A percentile compares a stretch with the other conserved stretches of the same genome.
phyloP scores from a whole-genome alignment of 2,329 filamentous ascomycete genomes.

The Leptographium galeiforme region DNA sequence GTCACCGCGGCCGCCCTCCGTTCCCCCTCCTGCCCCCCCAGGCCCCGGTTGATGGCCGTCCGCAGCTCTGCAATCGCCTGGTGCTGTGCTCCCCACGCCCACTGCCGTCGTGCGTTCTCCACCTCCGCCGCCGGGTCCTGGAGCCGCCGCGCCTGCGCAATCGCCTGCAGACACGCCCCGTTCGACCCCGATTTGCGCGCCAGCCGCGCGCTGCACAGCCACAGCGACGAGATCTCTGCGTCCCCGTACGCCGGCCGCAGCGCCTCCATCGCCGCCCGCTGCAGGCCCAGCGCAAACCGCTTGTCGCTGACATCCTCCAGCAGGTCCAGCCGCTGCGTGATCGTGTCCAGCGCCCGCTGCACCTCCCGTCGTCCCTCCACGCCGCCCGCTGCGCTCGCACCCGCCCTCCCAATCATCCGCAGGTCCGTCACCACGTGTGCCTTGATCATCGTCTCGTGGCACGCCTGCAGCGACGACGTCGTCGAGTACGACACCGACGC shows the following conservation, averaged over 20 bases:
- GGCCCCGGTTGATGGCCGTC: slow-evolving; percentile 50
- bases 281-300: slow-evolving; percentile 77
- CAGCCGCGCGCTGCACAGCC: slow-evolving; percentile 73
- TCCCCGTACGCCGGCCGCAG: slow-evolving; percentile 55
- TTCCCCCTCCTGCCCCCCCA: background rate
- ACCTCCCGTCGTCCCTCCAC: slow-evolving; percentile 1
- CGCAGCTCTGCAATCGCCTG: slow-evolving; percentile 90
- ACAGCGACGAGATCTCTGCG: slow-evolving; percentile 66
- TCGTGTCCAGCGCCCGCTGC: slow-evolving; percentile 31
- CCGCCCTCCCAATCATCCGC: slow-evolving; percentile 53
- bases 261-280: slow-evolving; percentile 77
- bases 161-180: slow-evolving; percentile 84
- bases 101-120: slow-evolving; percentile 83
- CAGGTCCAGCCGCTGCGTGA: slow-evolving; percentile 72
- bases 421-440: slow-evolving; percentile 81
- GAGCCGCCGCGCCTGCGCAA: slow-evolving; percentile 73
- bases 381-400: slow-evolving; percentile 11
- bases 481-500: slow-evolving; percentile 61
- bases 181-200: slow-evolving; percentile 75
- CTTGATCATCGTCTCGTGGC: slow-evolving; percentile 72
- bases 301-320: slow-evolving; percentile 85
- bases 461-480: slow-evolving; percentile 69
- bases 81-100: slow-evolving; percentile 84
- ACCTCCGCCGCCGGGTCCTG: slow-evolving; percentile 82
- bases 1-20: background rate